Evolutionary conservation across 257 asterid genomes (phyloP).

Genomic region (Schizonepeta tenuifolia): DNA sequence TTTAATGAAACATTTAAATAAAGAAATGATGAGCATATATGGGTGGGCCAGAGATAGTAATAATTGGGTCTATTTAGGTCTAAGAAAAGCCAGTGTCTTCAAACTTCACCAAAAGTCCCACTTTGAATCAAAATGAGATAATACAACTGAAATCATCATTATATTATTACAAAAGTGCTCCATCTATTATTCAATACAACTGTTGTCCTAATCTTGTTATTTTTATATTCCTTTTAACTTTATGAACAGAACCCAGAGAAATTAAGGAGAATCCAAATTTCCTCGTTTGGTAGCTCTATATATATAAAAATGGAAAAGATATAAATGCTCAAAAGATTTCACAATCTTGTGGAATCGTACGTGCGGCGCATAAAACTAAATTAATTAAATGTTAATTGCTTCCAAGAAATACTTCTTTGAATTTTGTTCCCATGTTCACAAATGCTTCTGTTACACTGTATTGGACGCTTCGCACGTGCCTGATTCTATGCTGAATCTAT

Average conservation of each 20-base stretch:
- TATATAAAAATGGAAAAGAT: background rate
- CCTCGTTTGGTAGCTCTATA: background rate
- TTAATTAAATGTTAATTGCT: background rate
- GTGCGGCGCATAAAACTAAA: background rate
- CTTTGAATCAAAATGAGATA: background rate
- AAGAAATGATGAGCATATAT: too few relatives aligned
- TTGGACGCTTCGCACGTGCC: slow-evolving; percentile 28
- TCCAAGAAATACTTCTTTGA: slow-evolving; percentile 26
- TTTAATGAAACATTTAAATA: too few relatives aligned
- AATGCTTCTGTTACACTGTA: background rate
- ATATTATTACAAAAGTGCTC: too few relatives aligned
- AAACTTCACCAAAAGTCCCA: background rate
- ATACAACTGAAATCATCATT: background rate
- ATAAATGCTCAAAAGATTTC: background rate
- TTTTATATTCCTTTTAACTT: background rate
- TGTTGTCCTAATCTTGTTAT: background rate
- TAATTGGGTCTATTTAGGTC: background rate
- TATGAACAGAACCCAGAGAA: background rate
- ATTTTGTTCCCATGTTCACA: slow-evolving; percentile 25
- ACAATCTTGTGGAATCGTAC: background rate
- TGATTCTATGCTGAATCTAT: background rate
- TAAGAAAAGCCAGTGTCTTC: background rate
- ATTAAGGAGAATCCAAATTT: background rate
- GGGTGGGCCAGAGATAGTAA: too few relatives aligned
- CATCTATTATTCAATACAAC: too few relatives aligned